Conservation (phyloP, 139 green algal species). For the Tetratostichococcus sp. region DNA sequence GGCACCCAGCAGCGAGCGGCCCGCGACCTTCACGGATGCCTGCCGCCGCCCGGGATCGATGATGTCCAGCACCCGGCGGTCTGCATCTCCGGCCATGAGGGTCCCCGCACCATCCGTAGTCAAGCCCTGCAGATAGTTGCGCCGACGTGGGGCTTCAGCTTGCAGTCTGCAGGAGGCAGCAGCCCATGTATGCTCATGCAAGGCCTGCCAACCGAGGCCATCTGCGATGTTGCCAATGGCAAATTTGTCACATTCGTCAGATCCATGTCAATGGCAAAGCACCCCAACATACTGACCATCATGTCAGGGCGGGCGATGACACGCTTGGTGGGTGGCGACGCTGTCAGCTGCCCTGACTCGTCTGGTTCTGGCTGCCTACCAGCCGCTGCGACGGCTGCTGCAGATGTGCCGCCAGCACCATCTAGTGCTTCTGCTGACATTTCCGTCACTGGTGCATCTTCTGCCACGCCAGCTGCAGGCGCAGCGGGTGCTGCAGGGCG, state of each 20-base stretch:
- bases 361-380: background rate
- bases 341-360: background rate
- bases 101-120: slow-evolving; percentile 17
- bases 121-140: background rate
- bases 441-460: too few species aligned
- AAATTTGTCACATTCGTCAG: too few species aligned
- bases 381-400: background rate
- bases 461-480: background rate
- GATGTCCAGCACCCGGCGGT: slow-evolving; percentile 33
- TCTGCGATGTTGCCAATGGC: too few species aligned
- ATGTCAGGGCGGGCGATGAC: background rate
- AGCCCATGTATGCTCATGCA: too few species aligned
- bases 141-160: too few species aligned
- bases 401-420: too few species aligned
- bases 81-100: slow-evolving; percentile 11
- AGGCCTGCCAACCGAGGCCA: too few species aligned
- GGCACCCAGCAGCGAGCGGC: background rate
- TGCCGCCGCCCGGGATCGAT: slow-evolving; percentile 31
- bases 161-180: too few species aligned
- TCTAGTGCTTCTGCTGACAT: too few species aligned
- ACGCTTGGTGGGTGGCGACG: background rate
- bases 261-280: too few species aligned
- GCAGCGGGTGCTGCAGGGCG: background rate
- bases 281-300: too few species aligned
- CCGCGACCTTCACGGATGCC: background rate